Conservation (phyloP, 2,329 filamentous ascomycete species). For the Ophiostoma ulmi region DNA sequence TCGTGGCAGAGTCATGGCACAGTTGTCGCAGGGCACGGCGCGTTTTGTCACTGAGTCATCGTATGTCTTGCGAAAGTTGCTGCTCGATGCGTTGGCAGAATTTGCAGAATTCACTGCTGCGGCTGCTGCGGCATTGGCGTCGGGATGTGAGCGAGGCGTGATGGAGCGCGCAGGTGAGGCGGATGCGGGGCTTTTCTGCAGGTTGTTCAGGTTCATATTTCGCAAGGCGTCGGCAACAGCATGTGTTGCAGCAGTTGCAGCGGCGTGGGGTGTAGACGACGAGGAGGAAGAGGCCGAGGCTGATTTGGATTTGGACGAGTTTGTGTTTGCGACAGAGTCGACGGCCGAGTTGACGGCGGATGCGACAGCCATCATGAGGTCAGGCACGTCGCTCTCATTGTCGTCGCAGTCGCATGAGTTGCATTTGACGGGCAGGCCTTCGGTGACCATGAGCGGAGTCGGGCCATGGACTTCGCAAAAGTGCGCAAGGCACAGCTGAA, state of each 20-base stretch:
- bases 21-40: slow-evolving; percentile 62
- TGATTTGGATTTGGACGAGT: background rate
- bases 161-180: background rate
- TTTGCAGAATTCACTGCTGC: slow-evolving; percentile 3
- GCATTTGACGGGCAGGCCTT: slow-evolving; percentile 58
- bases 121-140: slow-evolving; percentile 21
- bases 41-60: slow-evolving; percentile 61
- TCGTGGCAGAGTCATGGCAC: slow-evolving; percentile 59
- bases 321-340: slow-evolving; percentile 27
- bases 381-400: slow-evolving; percentile 38
- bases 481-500: slow-evolving; percentile 64
- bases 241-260: slow-evolving; percentile 32
- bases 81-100: background rate
- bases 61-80: slow-evolving; percentile 54
- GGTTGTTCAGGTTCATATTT: slow-evolving; percentile 40
- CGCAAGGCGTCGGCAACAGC: slow-evolving; percentile 45
- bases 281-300: slow-evolving; percentile 28
- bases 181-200: background rate
- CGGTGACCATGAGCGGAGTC: slow-evolving; percentile 64
- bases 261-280: slow-evolving; percentile 33
- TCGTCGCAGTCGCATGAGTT: slow-evolving; percentile 58
- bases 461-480: slow-evolving; percentile 67
- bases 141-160: slow-evolving; percentile 17
- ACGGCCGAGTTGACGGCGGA: slow-evolving; percentile 33
- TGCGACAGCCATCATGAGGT: slow-evolving; percentile 33